These are phyloP conservation scores for Hericium alpestre DNA, from an alignment of 768 basidiomycete genomes.

Conservation along the genomic window DNA sequence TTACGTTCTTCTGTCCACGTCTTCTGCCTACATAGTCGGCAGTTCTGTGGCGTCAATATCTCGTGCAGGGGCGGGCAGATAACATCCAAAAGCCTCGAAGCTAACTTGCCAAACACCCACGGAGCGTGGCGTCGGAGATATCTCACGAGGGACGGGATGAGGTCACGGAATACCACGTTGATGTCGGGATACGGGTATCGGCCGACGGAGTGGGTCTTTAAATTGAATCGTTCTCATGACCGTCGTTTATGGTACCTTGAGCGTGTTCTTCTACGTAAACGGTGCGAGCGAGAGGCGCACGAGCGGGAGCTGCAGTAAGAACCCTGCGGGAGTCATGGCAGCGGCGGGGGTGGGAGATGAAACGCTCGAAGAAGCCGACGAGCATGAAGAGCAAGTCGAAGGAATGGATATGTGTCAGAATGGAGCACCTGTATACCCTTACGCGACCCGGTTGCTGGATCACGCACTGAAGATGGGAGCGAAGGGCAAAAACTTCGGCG, in stretches of 20 bases:
- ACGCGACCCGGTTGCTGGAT: neutral
- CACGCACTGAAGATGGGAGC: neutral
- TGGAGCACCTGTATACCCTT: neutral
- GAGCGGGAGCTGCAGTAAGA: neutral
- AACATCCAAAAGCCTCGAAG: no score
- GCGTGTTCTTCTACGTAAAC: neutral
- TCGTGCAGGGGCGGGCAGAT: no score
- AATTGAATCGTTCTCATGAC: neutral
- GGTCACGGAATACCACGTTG: neutral
- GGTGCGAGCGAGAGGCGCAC: neutral
- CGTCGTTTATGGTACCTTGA: neutral
- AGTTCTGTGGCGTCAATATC: no score
- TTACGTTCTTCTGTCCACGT: neutral
- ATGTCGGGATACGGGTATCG: neutral
- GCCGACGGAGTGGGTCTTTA: neutral
- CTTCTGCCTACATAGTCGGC: no score
- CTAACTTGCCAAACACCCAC: neutral
- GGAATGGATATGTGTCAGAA: neutral
- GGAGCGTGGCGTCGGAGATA: neutral
- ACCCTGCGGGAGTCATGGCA: neutral
- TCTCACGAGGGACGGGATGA: neutral
- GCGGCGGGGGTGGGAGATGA: neutral
- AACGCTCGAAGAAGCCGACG: no score
- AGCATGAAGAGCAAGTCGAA: neutral
- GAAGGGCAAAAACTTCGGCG: neutral